Conservation (phyloP, 768 basidiomycete genomes). For the Lentinula lateritia region DNA sequence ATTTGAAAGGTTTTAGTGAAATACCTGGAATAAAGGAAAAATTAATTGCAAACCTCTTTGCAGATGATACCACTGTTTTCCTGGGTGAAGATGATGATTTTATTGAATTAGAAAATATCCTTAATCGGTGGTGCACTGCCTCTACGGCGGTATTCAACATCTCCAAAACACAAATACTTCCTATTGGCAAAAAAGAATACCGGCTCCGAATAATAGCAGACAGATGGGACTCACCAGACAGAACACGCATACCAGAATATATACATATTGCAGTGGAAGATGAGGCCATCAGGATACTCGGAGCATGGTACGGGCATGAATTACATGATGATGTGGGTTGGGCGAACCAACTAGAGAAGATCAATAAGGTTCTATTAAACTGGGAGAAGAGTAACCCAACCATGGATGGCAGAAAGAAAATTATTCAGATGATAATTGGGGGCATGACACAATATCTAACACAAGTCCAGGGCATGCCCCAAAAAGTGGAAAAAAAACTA, state of each 20-base stretch:
- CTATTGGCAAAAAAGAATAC: constrained; percentile 13
- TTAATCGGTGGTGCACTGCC: constrained; percentile 9
- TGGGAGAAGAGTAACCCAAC: constrained; percentile 25
- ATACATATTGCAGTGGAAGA: constrained; percentile 25
- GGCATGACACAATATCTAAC: constrained; percentile 30
- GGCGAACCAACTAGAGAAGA: constrained; percentile 20
- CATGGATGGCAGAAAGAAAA: constrained; percentile 17
- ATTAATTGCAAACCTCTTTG: constrained; percentile 16
- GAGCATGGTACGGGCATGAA: constrained; percentile 25
- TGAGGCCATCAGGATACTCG: constrained; percentile 22
- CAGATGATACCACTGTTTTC: constrained; percentile 21
- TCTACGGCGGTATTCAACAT: constrained; percentile 14
- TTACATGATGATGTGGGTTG: constrained; percentile 16
- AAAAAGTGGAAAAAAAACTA: constrained; percentile 10
- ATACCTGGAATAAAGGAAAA: constrained; percentile 6
- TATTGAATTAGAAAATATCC: constrained; percentile 5
- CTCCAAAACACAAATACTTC: constrained; percentile 17
- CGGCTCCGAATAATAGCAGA: too few relatives aligned
- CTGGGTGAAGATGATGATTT: constrained; percentile 13
- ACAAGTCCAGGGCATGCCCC: constrained; percentile 30
- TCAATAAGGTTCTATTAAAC: constrained; percentile 10
- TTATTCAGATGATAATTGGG: constrained; percentile 21
- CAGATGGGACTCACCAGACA: too few relatives aligned
- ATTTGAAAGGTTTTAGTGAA: constrained; percentile 12
- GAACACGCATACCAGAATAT: constrained; percentile 15